These are phyloP conservation scores for Penicillium sp. DNA, from an alignment of 2,329 filamentous ascomycete genomes.

Conservation along the genomic window DNA sequence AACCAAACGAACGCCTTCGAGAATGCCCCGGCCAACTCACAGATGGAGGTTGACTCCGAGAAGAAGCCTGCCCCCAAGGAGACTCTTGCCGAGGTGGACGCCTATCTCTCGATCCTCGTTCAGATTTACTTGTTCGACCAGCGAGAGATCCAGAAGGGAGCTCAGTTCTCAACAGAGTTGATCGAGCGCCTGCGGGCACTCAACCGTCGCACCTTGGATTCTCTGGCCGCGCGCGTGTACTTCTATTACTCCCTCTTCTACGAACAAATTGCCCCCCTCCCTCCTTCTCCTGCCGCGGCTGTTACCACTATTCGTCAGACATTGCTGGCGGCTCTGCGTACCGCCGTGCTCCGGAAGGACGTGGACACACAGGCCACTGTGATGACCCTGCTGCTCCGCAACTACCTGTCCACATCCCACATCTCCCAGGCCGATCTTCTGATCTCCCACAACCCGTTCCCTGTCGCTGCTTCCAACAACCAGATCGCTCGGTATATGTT, in stretches of 20 bases:
- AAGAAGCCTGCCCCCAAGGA: slow-evolving; percentile 70
- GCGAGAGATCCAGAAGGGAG: slow-evolving; percentile 77
- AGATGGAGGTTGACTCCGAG: slow-evolving; percentile 75
- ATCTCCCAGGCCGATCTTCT: slow-evolving; percentile 95
- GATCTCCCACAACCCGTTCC: slow-evolving; percentile 94
- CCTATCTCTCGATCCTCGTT: slow-evolving; percentile 82
- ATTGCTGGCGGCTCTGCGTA: slow-evolving; percentile 84
- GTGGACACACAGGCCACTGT: slow-evolving; percentile 96
- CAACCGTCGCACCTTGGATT: slow-evolving; percentile 92
- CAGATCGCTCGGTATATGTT: slow-evolving; percentile 97
- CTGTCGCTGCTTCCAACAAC: slow-evolving; percentile 91
- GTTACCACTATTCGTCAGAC: slow-evolving; percentile 84
- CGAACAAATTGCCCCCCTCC: slow-evolving; percentile 83
- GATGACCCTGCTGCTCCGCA: slow-evolving; percentile 90
- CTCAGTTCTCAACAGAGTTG: slow-evolving; percentile 80
- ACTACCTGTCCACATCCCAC: slow-evolving; percentile 93
- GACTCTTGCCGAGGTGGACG: slow-evolving; percentile 80
- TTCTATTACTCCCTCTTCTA: slow-evolving; percentile 97
- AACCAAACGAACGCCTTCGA: slow-evolving; percentile 68
- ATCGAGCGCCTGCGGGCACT: slow-evolving; percentile 82
- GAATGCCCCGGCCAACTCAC: slow-evolving; percentile 57
- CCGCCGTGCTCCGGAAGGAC: slow-evolving; percentile 95
- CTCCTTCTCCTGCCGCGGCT: slow-evolving; percentile 84
- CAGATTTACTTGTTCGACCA: slow-evolving; percentile 88
- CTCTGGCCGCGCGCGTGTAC: slow-evolving; percentile 91